Base-by-base conservation (phyloP, 371 early-diverging fungal species). In the Mortierella sp. region DNA sequence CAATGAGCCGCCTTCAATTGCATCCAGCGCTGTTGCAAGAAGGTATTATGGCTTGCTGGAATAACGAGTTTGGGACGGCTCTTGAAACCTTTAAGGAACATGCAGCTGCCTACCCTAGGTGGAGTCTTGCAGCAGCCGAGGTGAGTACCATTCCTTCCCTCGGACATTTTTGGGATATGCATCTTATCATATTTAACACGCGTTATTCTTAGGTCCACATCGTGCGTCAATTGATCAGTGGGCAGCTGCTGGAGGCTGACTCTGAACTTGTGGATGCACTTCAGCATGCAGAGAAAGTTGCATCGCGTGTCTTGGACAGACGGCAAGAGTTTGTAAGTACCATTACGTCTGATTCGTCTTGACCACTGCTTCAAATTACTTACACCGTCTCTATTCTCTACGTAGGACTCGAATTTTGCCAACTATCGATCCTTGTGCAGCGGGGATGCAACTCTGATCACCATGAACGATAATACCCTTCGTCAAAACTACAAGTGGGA, bases 401-500 rank as follows among this genome's bases (percentile, higher is more conserved):
- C n/a, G 45, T 60, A 61, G 79, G 71, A 73, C n/a, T 30, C 64
- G 48, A 79, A 45, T 27, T 79, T 63, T 27, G 52, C 70, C 58
- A 31, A 58, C 7, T 67, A 70, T 28, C 61, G 55, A 38, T 64
- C 64, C 1, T 34, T 62, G 38, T 79, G 67, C 42, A 65, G 65
- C 7, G 52, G 66, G 1, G 70, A 72, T 49, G 58, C 69, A 27
- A 58, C 48, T 2, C 24, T 78, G 39, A 34, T 57, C 21, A 64
- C 70, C 4, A 60, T 47, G n/a, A 63, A 65, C 54, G 72, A 69
- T 9, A 67, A 50, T 19, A 70, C 79, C 1, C 61, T 79, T 24
- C 73, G 79, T 27, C 66, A 72, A 34, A 81, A 81, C 62, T 81
- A 73, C 67, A 72, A 79, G 54, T 81, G 81, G 81, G 81, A 81